phyloP scores from a whole-genome alignment of 1,139 yeast species.

The Debaryomyces sp. region DNA sequence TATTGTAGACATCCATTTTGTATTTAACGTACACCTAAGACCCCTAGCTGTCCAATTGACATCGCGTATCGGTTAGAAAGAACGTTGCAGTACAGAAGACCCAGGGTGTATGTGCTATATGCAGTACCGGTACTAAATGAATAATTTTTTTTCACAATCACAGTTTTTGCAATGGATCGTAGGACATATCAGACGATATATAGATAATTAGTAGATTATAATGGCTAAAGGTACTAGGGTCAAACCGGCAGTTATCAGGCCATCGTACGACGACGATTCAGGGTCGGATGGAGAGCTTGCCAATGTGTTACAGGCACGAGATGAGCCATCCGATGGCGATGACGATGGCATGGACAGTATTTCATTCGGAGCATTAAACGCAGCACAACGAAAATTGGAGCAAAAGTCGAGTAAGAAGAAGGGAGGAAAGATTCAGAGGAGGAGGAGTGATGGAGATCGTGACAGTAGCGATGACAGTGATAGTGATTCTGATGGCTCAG shows the following conservation, averaged over 20 bases:
- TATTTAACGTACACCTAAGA: background rate
- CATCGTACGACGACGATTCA: slow-evolving; percentile 13
- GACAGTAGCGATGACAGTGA: slow-evolving; percentile 20
- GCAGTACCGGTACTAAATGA: slow-evolving; percentile 1
- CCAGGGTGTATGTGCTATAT: background rate
- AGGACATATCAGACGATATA: background rate
- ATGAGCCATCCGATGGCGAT: slow-evolving; percentile 7
- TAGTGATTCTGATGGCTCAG: slow-evolving; percentile 24
- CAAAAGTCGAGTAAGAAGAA: slow-evolving; percentile 25
- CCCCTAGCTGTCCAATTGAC: background rate
- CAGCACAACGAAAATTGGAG: slow-evolving; percentile 55
- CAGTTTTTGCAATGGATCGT: background rate
- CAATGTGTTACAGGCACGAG: background rate
- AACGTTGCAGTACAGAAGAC: slow-evolving; percentile 1
- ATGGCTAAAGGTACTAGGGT: background rate
- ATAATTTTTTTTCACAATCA: background rate
- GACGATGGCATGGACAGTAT: slow-evolving; percentile 21
- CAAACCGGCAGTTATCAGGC: slow-evolving; percentile 8
- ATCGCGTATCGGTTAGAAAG: slow-evolving; percentile 2
- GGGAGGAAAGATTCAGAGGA: slow-evolving; percentile 8
- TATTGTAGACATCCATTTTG: background rate
- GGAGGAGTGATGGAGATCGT: slow-evolving; percentile 6
- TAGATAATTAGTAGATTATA: background rate
- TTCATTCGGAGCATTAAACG: slow-evolving; percentile 62
- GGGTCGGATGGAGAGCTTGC: slow-evolving; percentile 8